Conservation (phyloP, 495 filamentous ascomycete species). For the Trichocladium antarcticum region DNA sequence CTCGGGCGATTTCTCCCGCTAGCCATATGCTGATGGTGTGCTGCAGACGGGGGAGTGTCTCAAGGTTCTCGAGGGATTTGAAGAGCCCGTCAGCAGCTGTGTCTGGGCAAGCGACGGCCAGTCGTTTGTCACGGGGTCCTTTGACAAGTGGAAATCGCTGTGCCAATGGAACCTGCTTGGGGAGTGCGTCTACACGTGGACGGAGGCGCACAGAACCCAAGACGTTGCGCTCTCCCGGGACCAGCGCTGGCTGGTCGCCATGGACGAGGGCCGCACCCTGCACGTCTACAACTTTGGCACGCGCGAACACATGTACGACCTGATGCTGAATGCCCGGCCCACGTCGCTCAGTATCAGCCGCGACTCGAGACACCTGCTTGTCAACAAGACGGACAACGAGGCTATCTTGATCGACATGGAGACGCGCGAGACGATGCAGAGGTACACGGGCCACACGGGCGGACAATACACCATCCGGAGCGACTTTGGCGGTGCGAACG, state of each 20-base stretch:
- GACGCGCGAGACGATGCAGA: constrained; percentile 56
- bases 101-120: constrained; percentile 74
- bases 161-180: constrained; percentile 58
- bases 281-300: constrained; percentile 74
- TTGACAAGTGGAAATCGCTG: constrained; percentile 55
- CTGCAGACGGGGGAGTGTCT: constrained; percentile 59
- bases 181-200: constrained; percentile 47
- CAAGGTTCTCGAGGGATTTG: constrained; percentile 52
- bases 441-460: constrained; percentile 63
- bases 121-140: constrained; percentile 68
- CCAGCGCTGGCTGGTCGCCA: constrained; percentile 64
- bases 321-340: constrained; percentile 51
- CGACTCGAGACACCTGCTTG: constrained; percentile 68
- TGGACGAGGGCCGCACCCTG: constrained; percentile 56
- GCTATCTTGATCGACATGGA: constrained; percentile 68
- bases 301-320: constrained; percentile 60
- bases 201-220: constrained; percentile 62
- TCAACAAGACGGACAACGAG: constrained; percentile 65
- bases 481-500: constrained; percentile 75
- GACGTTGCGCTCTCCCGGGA: constrained; percentile 75
- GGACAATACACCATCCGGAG: constrained; percentile 66
- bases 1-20: too few relatives aligned
- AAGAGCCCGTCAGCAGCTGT: constrained; percentile 72
- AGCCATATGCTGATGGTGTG: background rate
- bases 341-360: constrained; percentile 71